Evolutionary conservation across 257 asterid genomes (phyloP), one percentile per base, ranked within the genome.

Genomic region (Lavandula angustifolia): DNA sequence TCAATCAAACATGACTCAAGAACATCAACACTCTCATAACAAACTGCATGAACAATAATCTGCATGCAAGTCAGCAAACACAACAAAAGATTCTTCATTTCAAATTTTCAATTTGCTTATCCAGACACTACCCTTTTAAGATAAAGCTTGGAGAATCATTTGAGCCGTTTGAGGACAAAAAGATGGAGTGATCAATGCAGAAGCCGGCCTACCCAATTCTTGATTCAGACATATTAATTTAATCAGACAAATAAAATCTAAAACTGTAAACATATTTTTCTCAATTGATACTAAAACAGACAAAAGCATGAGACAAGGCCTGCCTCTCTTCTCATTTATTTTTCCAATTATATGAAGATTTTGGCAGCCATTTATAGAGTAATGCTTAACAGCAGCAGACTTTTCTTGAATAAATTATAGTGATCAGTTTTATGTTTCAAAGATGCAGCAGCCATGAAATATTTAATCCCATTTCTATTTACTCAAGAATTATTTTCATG

Each of bases 1-100:
- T 75, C 72, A 18, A 56, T 37, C 74, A 88, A 73, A 62, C 94
- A 85, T 32, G 85, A 75, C n/a, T 66, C 54, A 6, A 82, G 76
- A 40, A 56, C 31, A 7, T 64, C 66, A 9, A 71, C 62, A 17
- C 54, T 32, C 9, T 41, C 67, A 68, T 37, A 33, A 9, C 71
- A 62, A 9, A 56, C 2, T 11, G 74, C 74, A 70, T 41, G 62
- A 53, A 58, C 63, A 22, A 68, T 35, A 63, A 54, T 9, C 12
- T 54, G 59, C 18, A 70, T 31, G 54, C 77, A 56, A 32, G 72
- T 41, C 54, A 16, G 29, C 6, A 62, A 44, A 35, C 44, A 10
- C 14, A 71, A 12, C 6, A 57, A 9, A 14, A 41, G 62, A 31
- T 73, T 70, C 78, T 73, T 73, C 78, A 71, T 68, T 31, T 6